These are phyloP conservation scores for Immersiella caudata DNA, from an alignment of 495 filamentous ascomycete genomes.

Conservation along the genomic window DNA sequence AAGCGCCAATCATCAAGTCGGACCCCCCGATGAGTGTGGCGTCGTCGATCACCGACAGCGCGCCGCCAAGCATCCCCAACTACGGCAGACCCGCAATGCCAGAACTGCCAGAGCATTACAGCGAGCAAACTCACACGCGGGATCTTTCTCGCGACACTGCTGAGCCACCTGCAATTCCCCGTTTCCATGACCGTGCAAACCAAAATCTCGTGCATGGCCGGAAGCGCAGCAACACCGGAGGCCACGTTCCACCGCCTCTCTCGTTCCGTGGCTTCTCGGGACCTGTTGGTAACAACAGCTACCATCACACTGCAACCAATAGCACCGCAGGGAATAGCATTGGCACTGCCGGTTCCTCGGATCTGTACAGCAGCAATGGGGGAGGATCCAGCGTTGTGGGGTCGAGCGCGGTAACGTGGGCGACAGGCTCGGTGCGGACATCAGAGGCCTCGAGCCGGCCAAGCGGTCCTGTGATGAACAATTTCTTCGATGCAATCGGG, in stretches of 20 bases:
- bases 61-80: conserved; percentile 34
- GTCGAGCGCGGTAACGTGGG: conserved; percentile 42
- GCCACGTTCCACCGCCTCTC: conserved; percentile 63
- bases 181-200: conserved; percentile 62
- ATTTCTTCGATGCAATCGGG: conserved; percentile 78
- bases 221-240: conserved; percentile 83
- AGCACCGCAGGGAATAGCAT: conserved; percentile 57
- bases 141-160: conserved; percentile 57
- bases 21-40: conserved; percentile 26
- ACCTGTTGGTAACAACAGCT: conserved; percentile 48
- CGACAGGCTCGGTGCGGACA: conserved; percentile 53
- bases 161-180: conserved; percentile 78
- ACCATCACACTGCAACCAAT: conserved; percentile 50
- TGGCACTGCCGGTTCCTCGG: conserved; percentile 60
- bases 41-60: conserved; percentile 31
- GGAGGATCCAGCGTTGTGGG: conserved; percentile 36
- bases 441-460: conserved; percentile 63
- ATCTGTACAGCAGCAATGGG: conserved; percentile 53
- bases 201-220: conserved; percentile 62
- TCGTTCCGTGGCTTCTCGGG: conserved; percentile 78
- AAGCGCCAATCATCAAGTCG: conserved; percentile 53
- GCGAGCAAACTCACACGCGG: conserved; percentile 36
- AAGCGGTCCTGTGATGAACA: conserved; percentile 43
- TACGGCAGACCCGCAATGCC: conserved; percentile 31
- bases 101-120: conserved; percentile 28